Conservation (phyloP, 2,329 filamentous ascomycete species). For the Alternaria metachromatica region DNA sequence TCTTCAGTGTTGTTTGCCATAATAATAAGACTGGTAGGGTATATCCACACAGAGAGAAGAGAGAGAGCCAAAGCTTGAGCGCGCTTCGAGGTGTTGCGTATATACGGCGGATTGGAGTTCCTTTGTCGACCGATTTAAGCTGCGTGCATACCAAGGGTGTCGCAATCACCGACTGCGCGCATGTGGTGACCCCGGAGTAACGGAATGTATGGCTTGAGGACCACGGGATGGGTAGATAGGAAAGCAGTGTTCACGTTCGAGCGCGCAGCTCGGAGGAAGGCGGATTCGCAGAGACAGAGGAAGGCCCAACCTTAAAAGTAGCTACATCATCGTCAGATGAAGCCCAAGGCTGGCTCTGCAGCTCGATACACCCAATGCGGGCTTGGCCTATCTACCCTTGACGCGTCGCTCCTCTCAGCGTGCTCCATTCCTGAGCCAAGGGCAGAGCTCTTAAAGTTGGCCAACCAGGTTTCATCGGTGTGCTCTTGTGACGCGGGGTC, state of each 20-base stretch:
- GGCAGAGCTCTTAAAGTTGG: conserved; percentile 15
- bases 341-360: conserved; percentile 23
- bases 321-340: conserved; percentile 20
- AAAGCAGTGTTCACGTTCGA: conserved; percentile 10
- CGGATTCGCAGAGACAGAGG: conserved; percentile 3
- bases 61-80: background rate
- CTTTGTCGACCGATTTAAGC: conserved; percentile 19
- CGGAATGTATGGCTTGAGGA: conserved; percentile 2
- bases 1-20: conserved; percentile 24
- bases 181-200: conserved; percentile 8
- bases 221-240: background rate
- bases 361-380: conserved; percentile 18
- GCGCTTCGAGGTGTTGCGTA: background rate
- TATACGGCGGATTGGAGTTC: conserved; percentile 5
- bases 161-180: conserved; percentile 9
- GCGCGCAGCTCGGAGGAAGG: background rate
- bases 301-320: conserved; percentile 7
- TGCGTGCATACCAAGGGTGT: conserved; percentile 17
- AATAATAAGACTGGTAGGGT: background rate
- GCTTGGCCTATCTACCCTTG: conserved; percentile 14
- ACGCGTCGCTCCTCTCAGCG: conserved; percentile 14
- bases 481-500: conserved; percentile 31
- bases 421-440: conserved; percentile 17
- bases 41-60: background rate
- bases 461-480: conserved; percentile 16